These are phyloP conservation scores for Durio zibethinus DNA, from an alignment of 345 rosid species.

Conservation along the genomic window DNA sequence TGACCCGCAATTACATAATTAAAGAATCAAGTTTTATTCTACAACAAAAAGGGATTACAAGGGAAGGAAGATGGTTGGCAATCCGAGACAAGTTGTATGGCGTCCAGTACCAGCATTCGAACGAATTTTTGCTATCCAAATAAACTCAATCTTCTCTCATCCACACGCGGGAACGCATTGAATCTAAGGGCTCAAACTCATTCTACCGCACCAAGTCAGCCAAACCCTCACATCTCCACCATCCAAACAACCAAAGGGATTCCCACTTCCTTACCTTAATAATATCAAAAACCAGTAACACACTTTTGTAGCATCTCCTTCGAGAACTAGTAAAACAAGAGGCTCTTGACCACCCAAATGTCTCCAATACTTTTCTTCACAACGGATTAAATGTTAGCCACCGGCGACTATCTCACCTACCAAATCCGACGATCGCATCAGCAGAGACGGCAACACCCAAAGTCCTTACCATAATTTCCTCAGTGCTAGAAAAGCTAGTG, in stretches of 20 bases:
- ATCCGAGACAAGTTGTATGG: neutral
- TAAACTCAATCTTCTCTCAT: neutral
- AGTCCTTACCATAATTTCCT: constrained; percentile 63
- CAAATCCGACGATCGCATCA: constrained; percentile 26
- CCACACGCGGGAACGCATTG: neutral
- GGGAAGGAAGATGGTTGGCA: neutral
- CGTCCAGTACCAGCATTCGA: neutral
- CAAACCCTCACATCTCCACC: neutral
- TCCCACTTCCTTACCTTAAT: neutral
- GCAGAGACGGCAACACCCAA: constrained; percentile 48
- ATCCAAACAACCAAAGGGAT: neutral
- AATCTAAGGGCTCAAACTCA: neutral
- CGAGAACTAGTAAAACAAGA: neutral
- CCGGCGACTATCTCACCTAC: constrained; percentile 23
- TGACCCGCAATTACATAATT: neutral
- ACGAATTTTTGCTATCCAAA: neutral
- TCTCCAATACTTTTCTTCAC: neutral
- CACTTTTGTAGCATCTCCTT: neutral
- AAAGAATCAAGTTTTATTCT: neutral
- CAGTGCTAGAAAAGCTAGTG: constrained; percentile 68
- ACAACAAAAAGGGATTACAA: neutral
- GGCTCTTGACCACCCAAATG: constrained; percentile 18
- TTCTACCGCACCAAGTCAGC: neutral
- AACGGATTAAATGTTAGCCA: constrained; percentile 42
- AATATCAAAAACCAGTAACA: neutral